These are phyloP conservation scores for Danielozyma ontarioensis DNA, from an alignment of 805 yeast species.

Conservation along the genomic window DNA sequence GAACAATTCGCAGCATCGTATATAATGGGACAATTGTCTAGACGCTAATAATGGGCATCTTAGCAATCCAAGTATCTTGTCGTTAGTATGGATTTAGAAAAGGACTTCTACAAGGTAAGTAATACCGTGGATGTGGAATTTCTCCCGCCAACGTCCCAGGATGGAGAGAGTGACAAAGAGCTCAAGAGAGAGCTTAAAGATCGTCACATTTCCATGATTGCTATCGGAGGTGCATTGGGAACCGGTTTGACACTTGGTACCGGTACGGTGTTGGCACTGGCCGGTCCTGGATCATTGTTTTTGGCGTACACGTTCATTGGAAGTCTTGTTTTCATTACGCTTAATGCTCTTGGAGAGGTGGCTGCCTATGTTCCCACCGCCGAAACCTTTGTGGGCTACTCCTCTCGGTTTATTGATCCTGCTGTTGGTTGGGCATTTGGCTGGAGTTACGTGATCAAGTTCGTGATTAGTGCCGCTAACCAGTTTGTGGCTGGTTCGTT, in stretches of 20 bases:
- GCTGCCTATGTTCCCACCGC: slow-evolving; percentile 63
- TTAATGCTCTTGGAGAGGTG: slow-evolving; percentile 55
- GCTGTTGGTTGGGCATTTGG: slow-evolving; percentile 69
- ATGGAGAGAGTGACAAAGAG: too few species aligned
- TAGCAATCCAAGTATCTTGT: too few species aligned
- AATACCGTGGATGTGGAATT: too few species aligned
- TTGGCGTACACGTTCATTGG: slow-evolving; percentile 69
- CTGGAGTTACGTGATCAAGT: slow-evolving; percentile 54
- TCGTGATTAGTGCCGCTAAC: slow-evolving; percentile 53
- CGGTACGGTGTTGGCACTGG: slow-evolving; percentile 60
- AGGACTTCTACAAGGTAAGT: too few species aligned
- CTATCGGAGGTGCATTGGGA: slow-evolving; percentile 81
- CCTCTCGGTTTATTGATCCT: slow-evolving; percentile 59
- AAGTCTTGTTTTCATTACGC: slow-evolving; percentile 51
- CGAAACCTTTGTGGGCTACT: slow-evolving; percentile 63
- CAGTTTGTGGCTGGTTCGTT: slow-evolving; percentile 61
- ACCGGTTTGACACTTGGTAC: slow-evolving; percentile 79
- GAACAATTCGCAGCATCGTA: too few species aligned
- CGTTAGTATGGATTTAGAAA: too few species aligned
- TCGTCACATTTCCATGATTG: slow-evolving; percentile 65
- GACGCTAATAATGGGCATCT: too few species aligned
- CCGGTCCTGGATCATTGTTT: slow-evolving; percentile 65
- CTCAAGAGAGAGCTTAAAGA: slow-evolving; percentile 35
- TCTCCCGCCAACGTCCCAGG: too few species aligned
- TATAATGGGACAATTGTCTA: too few species aligned